Evolutionary conservation across 2,329 filamentous ascomycete genomes (phyloP), one percentile per base, ranked within the genome.

Genomic region (Pseudopyrenochaeta lycopersici): DNA sequence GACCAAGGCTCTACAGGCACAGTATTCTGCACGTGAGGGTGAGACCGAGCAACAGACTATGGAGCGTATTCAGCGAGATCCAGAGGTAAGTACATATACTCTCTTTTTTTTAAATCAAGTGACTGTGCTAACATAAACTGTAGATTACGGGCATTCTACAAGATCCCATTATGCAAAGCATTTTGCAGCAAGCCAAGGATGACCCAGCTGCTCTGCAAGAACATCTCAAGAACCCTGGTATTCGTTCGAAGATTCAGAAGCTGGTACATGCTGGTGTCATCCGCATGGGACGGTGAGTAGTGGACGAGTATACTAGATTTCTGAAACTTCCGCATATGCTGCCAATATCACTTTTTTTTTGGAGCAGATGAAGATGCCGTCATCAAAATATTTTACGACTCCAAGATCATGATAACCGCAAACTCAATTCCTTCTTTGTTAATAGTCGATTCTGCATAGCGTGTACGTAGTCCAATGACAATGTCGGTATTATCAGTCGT

Each of bases 111-210:
- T n/a, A n/a, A 3, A 40, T 21, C 20, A 23, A 21, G 2, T 7
- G 30, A n/a, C 9, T 14, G 32, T 47, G 27, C 35, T 66, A 83
- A 67, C 64, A 40, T 14, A n/a, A 29, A 12, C 1, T 3, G 21
- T 60, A 84, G 88, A 97, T 98, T 75, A 91, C 96, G 85, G 78
- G 82, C 59, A 94, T 97, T 72, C 90, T 98, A 79, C 89, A 93
- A 77, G 95, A 99, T 73, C 95, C 95, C 14, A 89, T 99, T 73
- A 98, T 99, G 94, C 92, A 99, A 80, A 90, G 90, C 63, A 97
- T 97, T 64, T 86, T 98, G 51, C 93, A 98, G 77, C 95, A 99
- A 80, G 95, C 95, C 40, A 96, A 98, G 83, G 88, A 87, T 49
- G 91, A 99, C 71, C 95, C 95, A 15, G 90, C 90, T 43, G 95